phyloP scores from a whole-genome alignment of 768 basidiomycete species.

The Rhizopogon rudus region DNA sequence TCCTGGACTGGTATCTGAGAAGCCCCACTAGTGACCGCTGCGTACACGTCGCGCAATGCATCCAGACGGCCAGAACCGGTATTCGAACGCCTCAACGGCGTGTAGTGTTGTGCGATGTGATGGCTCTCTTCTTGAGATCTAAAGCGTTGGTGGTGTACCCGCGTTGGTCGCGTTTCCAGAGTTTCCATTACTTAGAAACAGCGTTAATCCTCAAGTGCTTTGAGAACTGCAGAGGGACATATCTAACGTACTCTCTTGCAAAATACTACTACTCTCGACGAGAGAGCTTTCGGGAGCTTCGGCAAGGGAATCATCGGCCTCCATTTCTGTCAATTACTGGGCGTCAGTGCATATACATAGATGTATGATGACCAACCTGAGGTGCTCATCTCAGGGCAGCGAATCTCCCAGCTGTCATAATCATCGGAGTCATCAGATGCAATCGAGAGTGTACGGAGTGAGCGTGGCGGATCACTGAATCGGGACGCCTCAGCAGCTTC shows the following conservation, averaged over 20 bases:
- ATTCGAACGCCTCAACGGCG: constrained; percentile 31
- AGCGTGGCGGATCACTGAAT: neutral
- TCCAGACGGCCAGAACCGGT: constrained; percentile 40
- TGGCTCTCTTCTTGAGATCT: constrained; percentile 9
- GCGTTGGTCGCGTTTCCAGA: neutral
- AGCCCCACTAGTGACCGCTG: constrained; percentile 34
- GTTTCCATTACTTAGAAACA: neutral
- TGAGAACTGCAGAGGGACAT: neutral
- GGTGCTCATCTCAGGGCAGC: constrained; percentile 7
- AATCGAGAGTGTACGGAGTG: neutral
- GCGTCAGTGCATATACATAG: neutral
- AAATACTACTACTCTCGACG: neutral
- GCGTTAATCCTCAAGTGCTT: neutral
- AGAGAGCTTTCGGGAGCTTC: constrained; percentile 8
- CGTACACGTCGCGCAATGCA: constrained; percentile 39
- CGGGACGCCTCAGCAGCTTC: neutral
- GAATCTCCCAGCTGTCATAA: constrained; percentile 28
- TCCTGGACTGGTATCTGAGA: constrained; percentile 49
- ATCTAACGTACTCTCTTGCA: neutral
- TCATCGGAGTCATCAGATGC: constrained; percentile 18
- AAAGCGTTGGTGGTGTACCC: neutral
- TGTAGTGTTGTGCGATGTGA: constrained; percentile 1
- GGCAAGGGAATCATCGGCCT: constrained; percentile 18
- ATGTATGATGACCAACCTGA: constrained; percentile 14
- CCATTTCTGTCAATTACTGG: constrained; percentile 10